phyloP scores from a whole-genome alignment of 2,329 filamentous ascomycete species.

The Emericellopsis cladophorae region DNA sequence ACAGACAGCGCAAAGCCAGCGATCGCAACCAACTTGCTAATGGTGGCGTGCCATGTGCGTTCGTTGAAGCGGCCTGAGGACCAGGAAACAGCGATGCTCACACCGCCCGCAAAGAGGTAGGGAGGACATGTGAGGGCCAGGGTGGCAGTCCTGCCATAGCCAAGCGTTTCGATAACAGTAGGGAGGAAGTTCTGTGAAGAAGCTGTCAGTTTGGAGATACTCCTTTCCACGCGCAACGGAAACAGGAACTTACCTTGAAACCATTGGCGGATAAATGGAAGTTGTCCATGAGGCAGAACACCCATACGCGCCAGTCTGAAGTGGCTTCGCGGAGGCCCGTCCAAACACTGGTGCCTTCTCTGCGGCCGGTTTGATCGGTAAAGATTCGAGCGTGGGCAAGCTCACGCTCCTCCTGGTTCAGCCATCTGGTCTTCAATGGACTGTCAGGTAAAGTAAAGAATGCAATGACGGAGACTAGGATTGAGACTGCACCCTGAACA shows the following conservation, averaged over 20 bases:
- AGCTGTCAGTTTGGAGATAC: no score
- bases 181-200: constrained; percentile 21
- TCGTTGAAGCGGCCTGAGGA: constrained; percentile 26
- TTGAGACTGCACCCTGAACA: constrained; percentile 40
- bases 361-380: no score
- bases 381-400: no score
- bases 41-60: constrained; percentile 27
- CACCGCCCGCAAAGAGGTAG: constrained; percentile 13
- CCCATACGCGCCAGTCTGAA: constrained; percentile 28
- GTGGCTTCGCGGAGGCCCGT: constrained; percentile 18
- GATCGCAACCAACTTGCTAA: constrained; percentile 22
- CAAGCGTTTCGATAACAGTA: constrained; percentile 16
- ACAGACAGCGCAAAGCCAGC: constrained; percentile 26
- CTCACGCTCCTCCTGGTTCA: constrained; percentile 26
- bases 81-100: constrained; percentile 11
- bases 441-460: constrained; percentile 12
- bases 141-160: constrained; percentile 29
- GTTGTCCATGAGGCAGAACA: constrained; percentile 35
- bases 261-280: constrained; percentile 33
- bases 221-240: no score
- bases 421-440: constrained; percentile 20
- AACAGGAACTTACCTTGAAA: no score
- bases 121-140: constrained; percentile 28
- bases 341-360: constrained; percentile 9
- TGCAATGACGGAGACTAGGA: constrained; percentile 7